A percentile compares a stretch with the other conserved stretches of the same genome.
These are phyloP conservation scores for Neofusicoccum ribis DNA, from an alignment of 2,329 filamentous ascomycete genomes.

Conservation along the genomic window DNA sequence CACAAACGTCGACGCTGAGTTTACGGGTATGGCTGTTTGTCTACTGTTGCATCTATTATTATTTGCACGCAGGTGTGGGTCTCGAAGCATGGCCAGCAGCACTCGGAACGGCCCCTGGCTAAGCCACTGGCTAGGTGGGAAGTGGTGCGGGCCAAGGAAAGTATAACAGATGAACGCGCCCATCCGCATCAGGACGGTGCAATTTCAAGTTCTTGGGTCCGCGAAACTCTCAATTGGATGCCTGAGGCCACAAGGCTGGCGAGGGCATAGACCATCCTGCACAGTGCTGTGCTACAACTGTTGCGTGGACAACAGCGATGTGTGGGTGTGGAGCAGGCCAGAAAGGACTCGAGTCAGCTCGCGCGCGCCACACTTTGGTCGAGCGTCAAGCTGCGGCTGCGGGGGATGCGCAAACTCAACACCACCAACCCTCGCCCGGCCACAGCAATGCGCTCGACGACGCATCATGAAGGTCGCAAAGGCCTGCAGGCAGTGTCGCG, in stretches of 20 bases:
- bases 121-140: not conserved
- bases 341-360: no score
- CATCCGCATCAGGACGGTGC: not conserved
- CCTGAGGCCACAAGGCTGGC: no score
- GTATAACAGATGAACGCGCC: not conserved
- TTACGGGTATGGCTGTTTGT: not conserved
- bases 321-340: no score
- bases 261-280: no score
- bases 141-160: not conserved
- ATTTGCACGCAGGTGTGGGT: not conserved
- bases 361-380: no score
- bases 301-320: no score
- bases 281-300: no score
- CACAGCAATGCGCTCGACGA: not conserved
- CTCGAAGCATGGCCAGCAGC: not conserved
- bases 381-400: not conserved
- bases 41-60: not conserved
- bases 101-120: not conserved
- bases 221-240: not conserved
- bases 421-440: not conserved
- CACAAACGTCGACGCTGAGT: not conserved
- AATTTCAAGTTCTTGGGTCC: not conserved
- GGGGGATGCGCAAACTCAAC: not conserved
- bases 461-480: slow-evolving; percentile 6
- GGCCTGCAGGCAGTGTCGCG: slow-evolving; percentile 9